Conservation (phyloP, 2,329 filamentous ascomycete genomes). For the Sphaerostilbella broomeana region DNA sequence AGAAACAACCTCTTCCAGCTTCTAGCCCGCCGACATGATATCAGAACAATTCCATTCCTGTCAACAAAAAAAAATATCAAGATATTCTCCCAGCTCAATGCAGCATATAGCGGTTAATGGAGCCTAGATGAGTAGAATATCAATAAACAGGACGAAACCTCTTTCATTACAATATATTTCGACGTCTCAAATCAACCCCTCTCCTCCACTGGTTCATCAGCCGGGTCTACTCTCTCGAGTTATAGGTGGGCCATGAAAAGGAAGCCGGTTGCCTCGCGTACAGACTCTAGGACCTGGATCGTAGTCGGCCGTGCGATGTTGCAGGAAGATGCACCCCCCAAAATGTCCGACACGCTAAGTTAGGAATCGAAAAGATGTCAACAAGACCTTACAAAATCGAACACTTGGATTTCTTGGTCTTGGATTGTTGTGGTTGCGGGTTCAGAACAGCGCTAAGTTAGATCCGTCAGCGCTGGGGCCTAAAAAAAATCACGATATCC, state of each 20-base stretch:
- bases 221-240: conserved; percentile 12
- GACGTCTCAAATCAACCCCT: conserved; percentile 1
- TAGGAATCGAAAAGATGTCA: conserved; percentile 4
- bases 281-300: conserved; percentile 9
- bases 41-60: conserved; percentile 7
- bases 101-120: not conserved
- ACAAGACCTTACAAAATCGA: conserved; percentile 52
- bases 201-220: conserved; percentile 11
- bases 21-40: conserved; percentile 8
- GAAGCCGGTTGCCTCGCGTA: conserved; percentile 7
- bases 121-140: conserved; percentile 8
- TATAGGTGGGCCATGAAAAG: conserved; percentile 9
- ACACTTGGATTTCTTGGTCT: conserved; percentile 62
- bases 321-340: conserved; percentile 2
- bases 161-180: conserved; percentile 12
- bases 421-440: conserved; percentile 51
- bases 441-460: conserved; percentile 70
- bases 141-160: conserved; percentile 9
- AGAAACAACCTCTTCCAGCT: conserved; percentile 7
- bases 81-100: not conserved
- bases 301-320: conserved; percentile 9
- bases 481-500: conserved; percentile 15
- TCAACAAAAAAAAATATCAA: conserved; percentile 7
- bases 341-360: conserved; percentile 5
- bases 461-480: too few species aligned